A percentile compares a stretch with the other conserved stretches of the same genome.
Evolutionary conservation across 306 rosid genomes (phyloP).

Genomic region (Citrullus mucosospermus): DNA sequence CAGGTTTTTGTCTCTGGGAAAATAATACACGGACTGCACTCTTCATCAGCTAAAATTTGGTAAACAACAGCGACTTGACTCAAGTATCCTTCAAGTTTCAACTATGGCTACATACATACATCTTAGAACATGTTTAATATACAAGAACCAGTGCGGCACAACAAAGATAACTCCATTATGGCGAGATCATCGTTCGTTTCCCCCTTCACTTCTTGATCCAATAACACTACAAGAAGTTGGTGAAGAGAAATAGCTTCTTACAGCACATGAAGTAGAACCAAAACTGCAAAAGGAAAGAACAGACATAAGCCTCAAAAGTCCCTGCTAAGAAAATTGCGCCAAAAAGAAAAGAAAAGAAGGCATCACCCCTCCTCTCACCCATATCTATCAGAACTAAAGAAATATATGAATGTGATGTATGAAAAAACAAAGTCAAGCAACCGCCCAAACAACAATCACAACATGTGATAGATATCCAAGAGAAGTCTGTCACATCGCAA

Average conservation of each 20-base stretch:
- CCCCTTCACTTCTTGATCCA: neutral
- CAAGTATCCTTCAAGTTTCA: neutral
- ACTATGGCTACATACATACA: neutral
- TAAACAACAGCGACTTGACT: neutral
- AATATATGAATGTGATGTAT: neutral
- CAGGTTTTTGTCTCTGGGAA: neutral
- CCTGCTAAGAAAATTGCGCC: neutral
- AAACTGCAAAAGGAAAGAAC: slow-evolving; percentile 46
- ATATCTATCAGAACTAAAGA: neutral
- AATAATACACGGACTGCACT: neutral
- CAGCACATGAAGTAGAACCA: slow-evolving; percentile 38
- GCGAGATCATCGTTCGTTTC: neutral
- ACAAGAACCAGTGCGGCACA: neutral
- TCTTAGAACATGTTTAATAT: neutral
- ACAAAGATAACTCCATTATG: neutral
- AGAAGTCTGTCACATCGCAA: neutral
- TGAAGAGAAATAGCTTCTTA: slow-evolving; percentile 24
- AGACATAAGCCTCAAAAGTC: slow-evolving; percentile 4
- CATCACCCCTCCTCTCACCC: neutral
- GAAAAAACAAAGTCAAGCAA: neutral
- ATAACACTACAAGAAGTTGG: slow-evolving; percentile 3
- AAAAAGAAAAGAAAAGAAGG: neutral
- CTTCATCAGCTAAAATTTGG: neutral
- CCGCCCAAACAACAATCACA: neutral
- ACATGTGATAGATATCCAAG: neutral